Evolutionary conservation across 2,329 filamentous ascomycete species (phyloP), one percentile per base, ranked within the genome.

Genomic region (Mariannaea elegans): DNA sequence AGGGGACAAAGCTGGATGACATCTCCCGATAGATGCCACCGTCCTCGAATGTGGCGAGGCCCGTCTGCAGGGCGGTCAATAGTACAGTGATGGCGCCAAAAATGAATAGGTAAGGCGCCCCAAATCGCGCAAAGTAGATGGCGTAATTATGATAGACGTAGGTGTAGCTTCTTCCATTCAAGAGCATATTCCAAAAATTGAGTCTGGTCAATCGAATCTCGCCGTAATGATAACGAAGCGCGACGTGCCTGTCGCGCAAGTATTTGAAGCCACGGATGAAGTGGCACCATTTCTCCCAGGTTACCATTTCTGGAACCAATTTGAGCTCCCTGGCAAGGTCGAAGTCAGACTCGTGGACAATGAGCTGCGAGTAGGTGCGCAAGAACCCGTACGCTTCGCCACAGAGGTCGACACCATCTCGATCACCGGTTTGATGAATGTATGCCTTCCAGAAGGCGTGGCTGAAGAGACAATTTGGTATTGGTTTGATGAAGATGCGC

Each of bases 401-500:
- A 45, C 64, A 54, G 3, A 74, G 49, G 1, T 65, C 56, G n/a
- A 13, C 21, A 3, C 4, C 29, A n/a, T 23, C 10, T 13, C 70
- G 56, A 18, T 56, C 21, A 12, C 18, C 32, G 13, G 38, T 14
- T 6, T 45, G 41, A 19, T 32, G 18, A 14, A 63, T 34, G 42
- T 73, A 53, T 52, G 66, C 73, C 3, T 48, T 41, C 75, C 73
- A 77, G 52, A 79, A 77, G 1, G 65, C 65, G 7, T 62, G 32
- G n/a, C 70, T 72, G 46, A 76, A 70, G 8, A 79, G 72, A 56
- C 73, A 79, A 7, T 62, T 62, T 0, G 78, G 77, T 7, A 81
- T 63, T 0, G 78, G 78, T 56, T 80, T 81, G 68, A 80, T 66
- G 64, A 74, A 79, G 24, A 80, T 77, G 5, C 69, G 62, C 19